These are phyloP conservation scores for Trichoderma atrobrunneum DNA, from an alignment of 2,329 filamentous ascomycete species.

Conservation along the genomic window DNA sequence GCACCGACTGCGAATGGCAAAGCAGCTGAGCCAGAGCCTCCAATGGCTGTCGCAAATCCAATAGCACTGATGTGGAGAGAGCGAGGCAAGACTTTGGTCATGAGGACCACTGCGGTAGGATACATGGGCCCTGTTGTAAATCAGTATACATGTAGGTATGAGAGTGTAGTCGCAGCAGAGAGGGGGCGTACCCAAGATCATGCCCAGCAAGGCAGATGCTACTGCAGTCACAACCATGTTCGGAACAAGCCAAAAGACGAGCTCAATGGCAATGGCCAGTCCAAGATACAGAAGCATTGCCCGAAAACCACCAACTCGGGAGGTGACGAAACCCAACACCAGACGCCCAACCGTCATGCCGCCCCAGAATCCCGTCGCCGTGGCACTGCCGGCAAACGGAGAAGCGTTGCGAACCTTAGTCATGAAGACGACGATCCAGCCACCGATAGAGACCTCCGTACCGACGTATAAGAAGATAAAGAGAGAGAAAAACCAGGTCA, in stretches of 20 bases:
- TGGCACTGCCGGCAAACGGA: slow-evolving; percentile 64
- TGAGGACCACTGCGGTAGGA: slow-evolving; percentile 68
- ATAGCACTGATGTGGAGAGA: slow-evolving; percentile 77
- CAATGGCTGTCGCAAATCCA: slow-evolving; percentile 76
- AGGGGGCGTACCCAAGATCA: not conserved
- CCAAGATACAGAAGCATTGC: slow-evolving; percentile 63
- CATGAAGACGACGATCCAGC: slow-evolving; percentile 86
- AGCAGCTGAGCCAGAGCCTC: slow-evolving; percentile 67
- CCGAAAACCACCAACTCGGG: slow-evolving; percentile 65
- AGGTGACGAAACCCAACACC: slow-evolving; percentile 67
- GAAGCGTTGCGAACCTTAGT: slow-evolving; percentile 66
- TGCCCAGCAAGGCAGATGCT: slow-evolving; percentile 59
- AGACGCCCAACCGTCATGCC: slow-evolving; percentile 72
- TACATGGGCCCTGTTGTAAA: slow-evolving; percentile 72
- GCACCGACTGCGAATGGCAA: slow-evolving; percentile 67
- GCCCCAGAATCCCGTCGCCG: slow-evolving; percentile 77
- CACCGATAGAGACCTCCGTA: slow-evolving; percentile 70
- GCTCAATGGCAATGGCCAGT: slow-evolving; percentile 61
- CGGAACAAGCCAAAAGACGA: slow-evolving; percentile 80
- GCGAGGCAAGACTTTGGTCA: slow-evolving; percentile 70
- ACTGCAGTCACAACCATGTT: slow-evolving; percentile 73
- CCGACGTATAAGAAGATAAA: slow-evolving; percentile 78
- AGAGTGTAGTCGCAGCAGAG: not conserved
- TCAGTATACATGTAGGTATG: not conserved
- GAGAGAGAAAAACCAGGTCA: slow-evolving; percentile 61